Evolutionary conservation across 78 protist genomes (phyloP), one percentile per base, ranked within the genome.

Genomic region (Dictyostelium brefeldianum): DNA sequence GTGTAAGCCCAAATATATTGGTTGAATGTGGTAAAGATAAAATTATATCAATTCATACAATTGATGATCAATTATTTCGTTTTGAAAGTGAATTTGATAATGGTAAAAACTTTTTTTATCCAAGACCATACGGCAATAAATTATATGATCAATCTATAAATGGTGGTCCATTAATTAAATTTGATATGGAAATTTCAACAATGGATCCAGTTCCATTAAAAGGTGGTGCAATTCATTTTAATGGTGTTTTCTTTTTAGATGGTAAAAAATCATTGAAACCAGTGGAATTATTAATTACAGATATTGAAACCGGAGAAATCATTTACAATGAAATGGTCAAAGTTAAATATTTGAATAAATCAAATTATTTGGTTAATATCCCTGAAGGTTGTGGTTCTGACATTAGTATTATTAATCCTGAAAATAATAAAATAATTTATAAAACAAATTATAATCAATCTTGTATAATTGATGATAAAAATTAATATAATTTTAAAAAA

Each of bases 71-170:
- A 31, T 14, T 25, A 1, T 67, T 9, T 15, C 22, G 50, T 31
- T 67, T 29, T 31, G 50, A 67, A 67, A 27, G 18, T 15, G 29
- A 7, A 15, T 31, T 4, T 27, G 75, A 67, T 31, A n/a, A 67
- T 27, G 75, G 75, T 15, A 22, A 67, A 0, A 31, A 67, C 15
- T 67, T 67, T 29, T 67, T 67, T 31, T 67, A 67, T 67, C 75
- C 75, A 6, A 25, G 47, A 31, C 27, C 15, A 67, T 67, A 31
- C 17, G 7, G 31, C 14, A 31, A 31, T 17, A 67, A 31, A 67
- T 36, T 67, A 12, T 31, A 29, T 67, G 75, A 67, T 67, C 75
- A 67, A 31, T 67, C 75, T 29, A 29, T 67, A 15, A 67, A 67
- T 67, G 75, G 75, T 67, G 75, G 75, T 5, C 48, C 41, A 31